Conservation (phyloP, 192 early-diverging fungal genomes). For the Gryganskiella cystojenkinii region DNA sequence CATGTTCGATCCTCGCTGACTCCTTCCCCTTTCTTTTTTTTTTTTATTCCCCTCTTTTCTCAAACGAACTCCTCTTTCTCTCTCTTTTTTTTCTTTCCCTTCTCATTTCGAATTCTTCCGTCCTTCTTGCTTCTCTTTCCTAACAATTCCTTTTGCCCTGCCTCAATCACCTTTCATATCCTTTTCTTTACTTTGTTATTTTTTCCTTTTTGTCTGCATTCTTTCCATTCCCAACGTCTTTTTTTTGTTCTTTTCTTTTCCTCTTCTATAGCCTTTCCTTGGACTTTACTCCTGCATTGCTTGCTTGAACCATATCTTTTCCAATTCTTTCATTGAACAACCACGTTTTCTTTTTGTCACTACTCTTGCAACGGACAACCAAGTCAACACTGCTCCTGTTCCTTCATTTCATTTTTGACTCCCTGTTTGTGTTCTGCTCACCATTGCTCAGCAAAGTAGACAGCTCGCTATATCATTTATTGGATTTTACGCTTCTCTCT, state of each 20-base stretch:
- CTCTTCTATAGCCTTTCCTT: no score
- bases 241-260: not conserved
- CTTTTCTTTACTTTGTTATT: not conserved
- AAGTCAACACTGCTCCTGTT: not conserved
- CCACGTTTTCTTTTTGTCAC: not conserved
- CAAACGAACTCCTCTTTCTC: not conserved
- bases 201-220: constrained; percentile 2
- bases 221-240: constrained; percentile 2
- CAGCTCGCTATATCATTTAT: no score
- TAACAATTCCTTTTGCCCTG: not conserved
- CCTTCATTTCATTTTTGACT: not conserved
- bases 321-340: not conserved
- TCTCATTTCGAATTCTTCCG: not conserved
- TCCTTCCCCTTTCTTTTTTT: no score
- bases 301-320: no score
- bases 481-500: not conserved
- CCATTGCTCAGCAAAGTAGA: not conserved
- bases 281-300: no score
- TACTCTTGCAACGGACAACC: no score
- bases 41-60: not conserved
- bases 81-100: not conserved
- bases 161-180: not conserved
- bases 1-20: no score
- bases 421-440: not conserved
- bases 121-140: not conserved